phyloP scores from a whole-genome alignment of 225 moss, liverwort and hornwort genomes.

The Sphagnum contortum region DNA sequence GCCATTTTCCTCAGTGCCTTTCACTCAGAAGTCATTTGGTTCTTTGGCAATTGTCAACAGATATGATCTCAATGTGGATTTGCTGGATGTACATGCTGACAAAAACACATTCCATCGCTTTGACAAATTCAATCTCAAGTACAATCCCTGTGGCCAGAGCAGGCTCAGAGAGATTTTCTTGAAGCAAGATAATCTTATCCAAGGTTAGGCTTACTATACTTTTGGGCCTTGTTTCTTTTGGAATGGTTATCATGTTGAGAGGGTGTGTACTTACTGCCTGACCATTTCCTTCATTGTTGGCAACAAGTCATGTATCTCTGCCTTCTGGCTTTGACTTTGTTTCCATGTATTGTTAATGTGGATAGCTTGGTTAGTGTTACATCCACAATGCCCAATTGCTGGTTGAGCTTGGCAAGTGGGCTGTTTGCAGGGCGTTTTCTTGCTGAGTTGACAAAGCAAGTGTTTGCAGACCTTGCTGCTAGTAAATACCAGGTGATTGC shows the following conservation, averaged over 20 bases:
- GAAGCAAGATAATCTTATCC: conserved; percentile 98
- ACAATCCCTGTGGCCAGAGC: conserved; percentile 97
- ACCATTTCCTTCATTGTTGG: too few relatives aligned
- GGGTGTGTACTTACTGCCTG: not conserved
- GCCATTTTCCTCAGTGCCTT: too few relatives aligned
- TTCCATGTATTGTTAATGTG: too few relatives aligned
- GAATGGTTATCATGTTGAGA: not conserved
- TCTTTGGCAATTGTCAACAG: conserved; percentile 19
- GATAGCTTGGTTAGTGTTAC: too few relatives aligned
- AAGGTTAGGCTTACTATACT: conserved; percentile 32
- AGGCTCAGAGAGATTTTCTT: conserved; percentile 91
- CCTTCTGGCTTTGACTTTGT: too few relatives aligned
- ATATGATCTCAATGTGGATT: conserved; percentile 93
- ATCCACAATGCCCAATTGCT: too few relatives aligned
- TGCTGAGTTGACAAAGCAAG: conserved; percentile 92
- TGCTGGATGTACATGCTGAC: conserved; percentile 99
- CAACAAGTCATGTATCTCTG: too few relatives aligned
- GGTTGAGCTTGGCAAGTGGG: too few relatives aligned
- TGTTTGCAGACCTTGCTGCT: conserved; percentile 85
- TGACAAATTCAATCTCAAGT: conserved; percentile 96
- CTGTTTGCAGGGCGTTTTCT: conserved; percentile 57
- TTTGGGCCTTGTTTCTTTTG: not conserved
- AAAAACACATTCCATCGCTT: conserved; percentile 97
- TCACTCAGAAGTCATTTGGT: too few relatives aligned
- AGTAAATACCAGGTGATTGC: conserved; percentile 84